Evolutionary conservation across 768 basidiomycete species (phyloP).

Genomic region (Candolleomyces efflorescens): DNA sequence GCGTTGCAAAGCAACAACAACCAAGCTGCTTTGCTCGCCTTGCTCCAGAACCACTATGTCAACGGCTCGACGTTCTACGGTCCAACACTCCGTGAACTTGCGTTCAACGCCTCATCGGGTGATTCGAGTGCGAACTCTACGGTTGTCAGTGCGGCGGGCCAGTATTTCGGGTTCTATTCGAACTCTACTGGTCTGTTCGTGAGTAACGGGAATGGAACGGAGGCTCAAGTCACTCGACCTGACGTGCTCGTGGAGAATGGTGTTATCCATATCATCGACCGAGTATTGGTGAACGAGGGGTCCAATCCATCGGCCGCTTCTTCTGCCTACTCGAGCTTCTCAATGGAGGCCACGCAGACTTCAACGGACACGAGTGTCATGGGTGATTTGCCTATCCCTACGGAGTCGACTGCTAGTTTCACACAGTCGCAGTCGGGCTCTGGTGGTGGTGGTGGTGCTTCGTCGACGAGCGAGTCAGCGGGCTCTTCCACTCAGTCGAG

Average conservation of each 20-base stretch:
- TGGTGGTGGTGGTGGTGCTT: no score
- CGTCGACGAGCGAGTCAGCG: no score
- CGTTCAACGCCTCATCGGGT: conserved; percentile 7
- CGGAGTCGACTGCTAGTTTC: no score
- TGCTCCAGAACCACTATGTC: conserved; percentile 61
- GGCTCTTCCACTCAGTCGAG: no score
- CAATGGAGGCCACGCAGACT: no score
- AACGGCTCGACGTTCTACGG: conserved; percentile 69
- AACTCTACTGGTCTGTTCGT: conserved; percentile 61
- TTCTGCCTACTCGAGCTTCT: conserved; percentile 27
- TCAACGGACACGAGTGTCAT: no score
- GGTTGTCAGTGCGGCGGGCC: conserved; percentile 53
- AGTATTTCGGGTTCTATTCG: conserved; percentile 42
- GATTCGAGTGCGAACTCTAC: conserved; percentile 15
- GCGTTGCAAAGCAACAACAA: conserved; percentile 34
- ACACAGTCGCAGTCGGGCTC: no score
- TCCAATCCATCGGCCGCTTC: conserved; percentile 39
- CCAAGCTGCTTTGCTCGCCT: conserved; percentile 34
- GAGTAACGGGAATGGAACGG: conserved; percentile 25
- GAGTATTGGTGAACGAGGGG: conserved; percentile 46
- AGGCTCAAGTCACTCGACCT: conserved; percentile 44
- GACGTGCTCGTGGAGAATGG: conserved; percentile 65
- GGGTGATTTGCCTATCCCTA: no score
- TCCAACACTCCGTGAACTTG: conserved; percentile 27
- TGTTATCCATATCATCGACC: conserved; percentile 60